Evolutionary conservation across 1,284 basidiomycete species (phyloP), one percentile per base, ranked within the genome.

Genomic region (Bondarzewia mesenterica): DNA sequence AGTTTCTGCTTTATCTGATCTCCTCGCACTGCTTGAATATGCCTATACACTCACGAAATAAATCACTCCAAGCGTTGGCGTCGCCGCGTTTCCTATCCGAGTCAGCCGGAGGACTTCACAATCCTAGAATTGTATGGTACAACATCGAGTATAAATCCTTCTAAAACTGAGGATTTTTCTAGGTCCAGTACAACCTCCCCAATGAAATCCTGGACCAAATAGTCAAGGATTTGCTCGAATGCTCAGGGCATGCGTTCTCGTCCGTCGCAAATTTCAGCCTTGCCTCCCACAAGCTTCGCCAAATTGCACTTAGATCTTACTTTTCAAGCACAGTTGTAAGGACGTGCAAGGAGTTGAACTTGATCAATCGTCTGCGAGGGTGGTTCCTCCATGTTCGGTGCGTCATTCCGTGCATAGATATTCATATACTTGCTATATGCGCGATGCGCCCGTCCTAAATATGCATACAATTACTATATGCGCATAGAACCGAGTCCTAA

Each of bases 131-230:
- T n/a, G n/a, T n/a, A n/a, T n/a, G n/a, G n/a, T n/a, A n/a, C n/a
- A n/a, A n/a, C n/a, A n/a, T n/a, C n/a, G n/a, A n/a, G n/a, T n/a
- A n/a, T n/a, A n/a, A n/a, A n/a, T n/a, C n/a, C n/a, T n/a, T n/a
- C n/a, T n/a, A n/a, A n/a, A n/a, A n/a, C n/a, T n/a, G n/a, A n/a
- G 20, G 16, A 27, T 22, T 29, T 27, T n/a, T 35, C 25, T 7
- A 7, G 18, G 2, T 4, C 10, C 37, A 43, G n/a, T 44, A 15
- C 21, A 37, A 16, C 4, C 32, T 74, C 36, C 74, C 74, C 1
- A 57, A 57, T 8, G 75, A 78, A 59, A 52, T 77, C 0, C 50
- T 76, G 4, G 74, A 75, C 47, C 52, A 54, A 7, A 69, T 78
- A 32, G 55, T 72, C 22, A 57, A 63, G 8, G 54, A 61, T 16